Base-by-base conservation (phyloP, 1,284 basidiomycete genomes). In the Ceratobasidium sp. region DNA sequence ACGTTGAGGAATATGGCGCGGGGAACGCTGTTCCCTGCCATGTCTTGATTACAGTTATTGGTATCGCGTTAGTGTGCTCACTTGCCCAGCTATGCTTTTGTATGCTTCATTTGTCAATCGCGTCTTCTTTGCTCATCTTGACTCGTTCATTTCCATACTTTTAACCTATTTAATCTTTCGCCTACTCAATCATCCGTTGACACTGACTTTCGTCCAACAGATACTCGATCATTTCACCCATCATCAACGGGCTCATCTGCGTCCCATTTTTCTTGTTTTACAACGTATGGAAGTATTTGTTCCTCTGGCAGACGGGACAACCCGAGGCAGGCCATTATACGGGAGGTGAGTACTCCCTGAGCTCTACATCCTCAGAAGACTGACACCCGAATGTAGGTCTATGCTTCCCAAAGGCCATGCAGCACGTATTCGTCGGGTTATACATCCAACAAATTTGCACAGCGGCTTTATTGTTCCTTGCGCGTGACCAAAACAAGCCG, bases 361-460 rank as follows among this genome's bases (percentile, higher is more conserved):
- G 33, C 33, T 33, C 33, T 33, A 33, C 33, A 33, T 33, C 33
- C 33, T 33, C 33, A 33, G 33, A 33, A 33, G 33, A 33, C 33
- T 33, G 33, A 33, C 33, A 33, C 33, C 33, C 33, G 33, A 33
- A 33, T 33, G 33, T 96, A 40, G 97, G 97, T 0, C 85, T 95
- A 68, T 99, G 98, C 89, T 99, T 97, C 89, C 97, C 97, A 63
- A 95, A 94, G 85, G 97, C 98, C 0, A 91, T 99, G 61, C 91
- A 94, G 75, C 97, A 98, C 83, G 84, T 97, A 58, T 98, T 99
- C 82, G 95, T 96, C n/a, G 97, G 96, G 3, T 81, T 97, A 82
- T 98, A 98, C 84, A 89, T 98, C 76, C 90, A 94, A 82, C 92
- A 94, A 83, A 84, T 97, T 71, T 97, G 95, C 84, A 87, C 98